Base-by-base conservation (phyloP, 306 rosid genomes). In the Datisca glomerata region DNA sequence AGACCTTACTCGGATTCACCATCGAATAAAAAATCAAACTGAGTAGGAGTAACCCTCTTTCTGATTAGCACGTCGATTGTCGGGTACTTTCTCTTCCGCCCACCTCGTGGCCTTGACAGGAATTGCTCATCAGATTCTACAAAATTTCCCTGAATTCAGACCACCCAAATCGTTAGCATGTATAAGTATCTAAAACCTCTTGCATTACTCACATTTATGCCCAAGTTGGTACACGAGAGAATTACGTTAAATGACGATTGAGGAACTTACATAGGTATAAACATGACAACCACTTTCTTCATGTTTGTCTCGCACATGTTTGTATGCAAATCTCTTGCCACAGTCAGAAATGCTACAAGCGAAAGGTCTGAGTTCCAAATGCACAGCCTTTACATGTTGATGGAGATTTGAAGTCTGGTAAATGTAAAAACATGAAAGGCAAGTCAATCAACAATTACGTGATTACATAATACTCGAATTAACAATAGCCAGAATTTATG, bases 221-320 rank as follows among this genome's bases (percentile, higher is more conserved):
- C 1, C 1, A 28, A 12, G 33, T 28, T 28, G 11, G 33, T 12
- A 6, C 11, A 12, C 11, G 4, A 12, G 33, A 28, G 7, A 12
- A 6, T 28, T 28, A 28, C 1, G 11, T 4, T 4, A 28, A 12
- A 28, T 28, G 33, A 8, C 1, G 33, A 28, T 28, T 28, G 1
- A 42, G 23, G 34, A 44, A 57, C 83, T 79, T 64, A 84, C 94
- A 31, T 24, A 43, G 43, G 64, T 37, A 60, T 59, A 73, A 35
- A 70, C 70, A 51, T 79, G 86, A 44, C 38, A 34, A 1, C 63
- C 73, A 1, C 63, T 73, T 47, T 73, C 73, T 45, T 79, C 83
- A 3, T 79, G 94, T 5, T 72, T 79, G 35, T 84, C 80, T 62
- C 94, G 60, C 41, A 84, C 94, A 1, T 84, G 94, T 49, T 84